Conservation (phyloP, 2,329 filamentous ascomycete species). For the Stagonosporopsis rhizophila region DNA sequence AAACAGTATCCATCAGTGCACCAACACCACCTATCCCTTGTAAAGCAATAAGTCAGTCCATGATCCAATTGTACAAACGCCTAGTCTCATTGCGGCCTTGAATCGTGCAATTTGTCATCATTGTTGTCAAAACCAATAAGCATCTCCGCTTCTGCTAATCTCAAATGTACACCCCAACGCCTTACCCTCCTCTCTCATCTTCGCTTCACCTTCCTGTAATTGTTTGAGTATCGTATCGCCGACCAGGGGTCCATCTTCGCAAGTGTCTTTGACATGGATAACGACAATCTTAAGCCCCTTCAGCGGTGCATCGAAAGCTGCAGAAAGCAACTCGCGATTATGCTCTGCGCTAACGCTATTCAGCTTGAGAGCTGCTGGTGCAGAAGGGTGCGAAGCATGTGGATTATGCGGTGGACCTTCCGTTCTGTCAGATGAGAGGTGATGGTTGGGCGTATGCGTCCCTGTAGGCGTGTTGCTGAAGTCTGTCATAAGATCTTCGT, state of each 20-base stretch:
- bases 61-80: not conserved
- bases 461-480: slow-evolving; percentile 24
- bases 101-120: not conserved
- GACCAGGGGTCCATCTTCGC: slow-evolving; percentile 72
- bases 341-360: slow-evolving; percentile 33
- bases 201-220: slow-evolving; percentile 67
- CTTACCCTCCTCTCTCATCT: slow-evolving; percentile 55
- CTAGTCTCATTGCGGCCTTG: not conserved
- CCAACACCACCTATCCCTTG: not conserved
- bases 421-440: not conserved
- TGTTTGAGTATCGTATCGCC: slow-evolving; percentile 74
- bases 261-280: slow-evolving; percentile 91
- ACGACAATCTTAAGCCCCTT: slow-evolving; percentile 80
- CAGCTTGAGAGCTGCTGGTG: slow-evolving; percentile 36
- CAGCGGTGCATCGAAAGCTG: slow-evolving; percentile 59
- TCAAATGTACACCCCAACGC: slow-evolving; percentile 81
- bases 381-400: slow-evolving; percentile 26
- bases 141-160: slow-evolving; percentile 71
- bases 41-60: not conserved
- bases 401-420: not conserved
- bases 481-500: slow-evolving; percentile 42
- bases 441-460: slow-evolving; percentile 29
- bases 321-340: slow-evolving; percentile 35
- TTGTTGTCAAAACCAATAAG: slow-evolving; percentile 54
- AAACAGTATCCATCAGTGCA: not conserved